Conservation (phyloP, 768 basidiomycete species). For the Mycena vitilis region DNA sequence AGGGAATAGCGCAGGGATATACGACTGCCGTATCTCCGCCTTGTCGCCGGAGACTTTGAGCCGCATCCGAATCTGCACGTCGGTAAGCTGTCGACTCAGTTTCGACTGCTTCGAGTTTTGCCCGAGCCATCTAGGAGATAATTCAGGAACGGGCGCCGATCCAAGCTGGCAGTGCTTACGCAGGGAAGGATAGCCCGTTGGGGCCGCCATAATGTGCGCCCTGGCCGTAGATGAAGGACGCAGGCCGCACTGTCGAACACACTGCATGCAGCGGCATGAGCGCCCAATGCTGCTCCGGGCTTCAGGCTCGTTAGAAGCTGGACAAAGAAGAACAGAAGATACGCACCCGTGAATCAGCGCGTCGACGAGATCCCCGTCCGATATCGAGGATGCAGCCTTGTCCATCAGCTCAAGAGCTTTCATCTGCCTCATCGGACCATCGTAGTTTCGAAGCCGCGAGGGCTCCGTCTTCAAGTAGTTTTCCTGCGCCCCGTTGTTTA, state of each 20-base stretch:
- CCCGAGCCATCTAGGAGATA: conserved; percentile 89
- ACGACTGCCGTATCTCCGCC: conserved; percentile 89
- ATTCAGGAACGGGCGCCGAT: conserved; percentile 15
- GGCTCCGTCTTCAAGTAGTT: conserved; percentile 94
- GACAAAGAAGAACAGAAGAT: conserved; percentile 13
- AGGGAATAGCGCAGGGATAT: conserved; percentile 89
- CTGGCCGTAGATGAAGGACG: conserved; percentile 83
- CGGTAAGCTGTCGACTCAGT: conserved; percentile 80
- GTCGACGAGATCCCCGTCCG: conserved; percentile 95
- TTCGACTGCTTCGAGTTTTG: conserved; percentile 96
- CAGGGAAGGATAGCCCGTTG: conserved; percentile 82
- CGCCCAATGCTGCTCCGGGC: conserved; percentile 95
- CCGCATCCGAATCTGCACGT: conserved; percentile 96
- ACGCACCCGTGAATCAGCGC: conserved; percentile 90
- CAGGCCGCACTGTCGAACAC: conserved; percentile 89
- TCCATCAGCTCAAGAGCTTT: conserved; percentile 87
- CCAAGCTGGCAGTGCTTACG: conserved; percentile 61
- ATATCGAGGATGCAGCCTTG: conserved; percentile 90
- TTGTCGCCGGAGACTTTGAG: conserved; percentile 93
- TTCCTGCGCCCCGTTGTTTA: conserved; percentile 64
- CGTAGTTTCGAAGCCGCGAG: conserved; percentile 63
- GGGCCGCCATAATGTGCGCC: conserved; percentile 75
- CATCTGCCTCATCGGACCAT: conserved; percentile 72
- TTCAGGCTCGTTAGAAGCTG: conserved; percentile 44
- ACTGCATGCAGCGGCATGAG: conserved; percentile 95